Evolutionary conservation across 2,329 filamentous ascomycete genomes (phyloP), one percentile per base, ranked within the genome.

Genomic region (Penicillium palitans): DNA sequence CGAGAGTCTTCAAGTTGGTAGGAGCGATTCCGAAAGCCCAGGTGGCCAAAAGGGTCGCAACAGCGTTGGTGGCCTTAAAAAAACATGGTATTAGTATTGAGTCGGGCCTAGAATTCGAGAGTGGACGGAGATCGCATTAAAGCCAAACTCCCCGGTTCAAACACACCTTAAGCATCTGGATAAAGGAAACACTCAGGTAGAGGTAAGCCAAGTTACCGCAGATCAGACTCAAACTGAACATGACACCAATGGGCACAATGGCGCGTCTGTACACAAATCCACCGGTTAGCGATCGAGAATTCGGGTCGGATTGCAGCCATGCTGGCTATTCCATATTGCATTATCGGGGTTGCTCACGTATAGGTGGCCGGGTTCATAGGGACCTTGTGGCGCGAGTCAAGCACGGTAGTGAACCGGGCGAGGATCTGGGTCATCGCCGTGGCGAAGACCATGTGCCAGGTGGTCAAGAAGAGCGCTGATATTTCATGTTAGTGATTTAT

Each of bases 361-460:
- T 98, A 98, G 69, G 96, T 87, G 64, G 87, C 87, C 66, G 91
- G 90, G 37, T 90, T 97, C 93, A 98, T 98, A 79, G 96, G 96
- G 59, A 97, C 91, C 52, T 89, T 91, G 81, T 97, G 96, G 72
- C 93, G 88, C 66, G 91, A 92, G 79, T 98, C 93, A 66, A 98
- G 89, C 54, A 96, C 81, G 35, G 83, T 88, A 40, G 93, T 97
- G 75, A 90, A 96, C 70, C 91, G 89, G 52, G 93, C 92, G 76
- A 98, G 85, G 66, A 96, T 75, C 79, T 97, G 93, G 65, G 93
- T 98, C 84, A 96, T 93, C 73, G 96, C 74, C 37, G 93, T 96
- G 62, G 93, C 91, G 72, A 98, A 97, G 25, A 86, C 80, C 78
- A 97, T 81, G 81, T 98, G 93, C 87, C 93, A 98, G 82, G 93